Evolutionary conservation across 2,329 filamentous ascomycete species (phyloP).

Genomic region (Colletotrichum trifolii): DNA sequence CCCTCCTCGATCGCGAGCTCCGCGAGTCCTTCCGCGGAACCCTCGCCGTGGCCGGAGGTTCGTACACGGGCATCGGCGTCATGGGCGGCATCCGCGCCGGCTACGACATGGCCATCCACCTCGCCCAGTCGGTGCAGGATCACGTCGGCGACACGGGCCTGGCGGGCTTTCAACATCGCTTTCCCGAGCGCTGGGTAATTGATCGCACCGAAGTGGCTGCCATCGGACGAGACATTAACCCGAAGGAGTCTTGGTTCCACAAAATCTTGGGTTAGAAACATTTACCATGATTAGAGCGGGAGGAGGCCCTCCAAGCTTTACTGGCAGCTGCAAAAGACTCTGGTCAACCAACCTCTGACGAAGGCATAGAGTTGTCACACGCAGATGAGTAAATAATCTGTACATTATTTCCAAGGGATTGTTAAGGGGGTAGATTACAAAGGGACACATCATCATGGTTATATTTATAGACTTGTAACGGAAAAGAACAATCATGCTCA

Average conservation of each 20-base stretch:
- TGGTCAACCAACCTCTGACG: too few species aligned
- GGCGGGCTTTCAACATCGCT: conserved; percentile 39
- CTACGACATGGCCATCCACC: conserved; percentile 53
- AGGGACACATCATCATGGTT: too few species aligned
- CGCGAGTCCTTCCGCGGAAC: conserved; percentile 66
- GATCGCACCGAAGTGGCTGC: background rate
- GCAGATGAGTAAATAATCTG: too few species aligned
- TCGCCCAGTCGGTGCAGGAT: conserved; percentile 41
- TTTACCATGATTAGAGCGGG: background rate
- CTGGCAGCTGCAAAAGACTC: too few species aligned
- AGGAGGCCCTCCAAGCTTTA: background rate
- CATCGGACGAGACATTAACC: conserved; percentile 25
- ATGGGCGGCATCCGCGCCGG: conserved; percentile 63
- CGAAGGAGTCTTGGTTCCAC: conserved; percentile 3
- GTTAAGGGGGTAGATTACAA: too few species aligned
- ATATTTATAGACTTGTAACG: too few species aligned
- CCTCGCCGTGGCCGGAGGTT: conserved; percentile 71
- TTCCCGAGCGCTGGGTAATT: background rate
- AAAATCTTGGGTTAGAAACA: conserved; percentile 1
- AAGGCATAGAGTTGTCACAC: too few species aligned
- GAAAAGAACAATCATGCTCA: too few species aligned
- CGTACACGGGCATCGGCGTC: conserved; percentile 64
- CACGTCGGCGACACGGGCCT: conserved; percentile 49
- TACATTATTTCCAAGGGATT: too few species aligned
- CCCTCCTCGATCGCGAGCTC: conserved; percentile 65